Evolutionary conservation across 306 rosid species (phyloP).

Genomic region (Datisca glomerata): DNA sequence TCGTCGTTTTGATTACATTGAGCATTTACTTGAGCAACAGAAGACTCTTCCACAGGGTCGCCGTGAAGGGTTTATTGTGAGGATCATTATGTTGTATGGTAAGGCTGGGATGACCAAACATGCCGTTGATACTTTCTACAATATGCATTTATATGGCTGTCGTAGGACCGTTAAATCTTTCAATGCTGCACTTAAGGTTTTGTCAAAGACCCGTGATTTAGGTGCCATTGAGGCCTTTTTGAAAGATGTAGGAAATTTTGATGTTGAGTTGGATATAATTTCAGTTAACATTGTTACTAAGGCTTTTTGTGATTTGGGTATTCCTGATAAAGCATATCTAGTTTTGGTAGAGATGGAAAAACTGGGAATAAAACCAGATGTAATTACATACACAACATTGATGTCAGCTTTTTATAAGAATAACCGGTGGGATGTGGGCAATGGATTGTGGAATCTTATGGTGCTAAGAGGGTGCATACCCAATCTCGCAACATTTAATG

Average conservation of each 20-base stretch:
- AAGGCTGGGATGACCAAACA: constrained; percentile 56
- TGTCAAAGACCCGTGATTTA: constrained; percentile 29
- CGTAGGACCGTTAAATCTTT: constrained; percentile 60
- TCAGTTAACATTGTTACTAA: constrained; percentile 50
- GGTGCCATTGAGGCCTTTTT: constrained; percentile 23
- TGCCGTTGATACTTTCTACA: constrained; percentile 46
- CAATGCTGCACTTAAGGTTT: constrained; percentile 52
- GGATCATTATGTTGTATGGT: constrained; percentile 60
- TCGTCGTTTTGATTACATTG: constrained; percentile 53
- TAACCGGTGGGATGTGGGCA: constrained; percentile 38
- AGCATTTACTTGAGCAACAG: constrained; percentile 57
- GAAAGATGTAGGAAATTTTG: constrained; percentile 12
- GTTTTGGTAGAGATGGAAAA: constrained; percentile 39
- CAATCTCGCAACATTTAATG: constrained; percentile 54
- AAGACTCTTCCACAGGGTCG: constrained; percentile 57
- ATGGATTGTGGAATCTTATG: constrained; percentile 78
- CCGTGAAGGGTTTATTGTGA: constrained; percentile 56
- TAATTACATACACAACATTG: constrained; percentile 56
- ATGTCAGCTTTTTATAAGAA: constrained; percentile 46
- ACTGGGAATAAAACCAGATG: constrained; percentile 49
- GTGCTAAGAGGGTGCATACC: constrained; percentile 54
- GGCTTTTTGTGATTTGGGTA: constrained; percentile 40
- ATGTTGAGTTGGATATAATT: constrained; percentile 28
- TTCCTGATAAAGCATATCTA: constrained; percentile 35
- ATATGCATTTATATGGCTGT: constrained; percentile 41